A percentile compares a stretch with the other conserved stretches of the same genome.
Evolutionary conservation across 2,329 filamentous ascomycete species (phyloP).

Genomic region (Exophiala spinifera): DNA sequence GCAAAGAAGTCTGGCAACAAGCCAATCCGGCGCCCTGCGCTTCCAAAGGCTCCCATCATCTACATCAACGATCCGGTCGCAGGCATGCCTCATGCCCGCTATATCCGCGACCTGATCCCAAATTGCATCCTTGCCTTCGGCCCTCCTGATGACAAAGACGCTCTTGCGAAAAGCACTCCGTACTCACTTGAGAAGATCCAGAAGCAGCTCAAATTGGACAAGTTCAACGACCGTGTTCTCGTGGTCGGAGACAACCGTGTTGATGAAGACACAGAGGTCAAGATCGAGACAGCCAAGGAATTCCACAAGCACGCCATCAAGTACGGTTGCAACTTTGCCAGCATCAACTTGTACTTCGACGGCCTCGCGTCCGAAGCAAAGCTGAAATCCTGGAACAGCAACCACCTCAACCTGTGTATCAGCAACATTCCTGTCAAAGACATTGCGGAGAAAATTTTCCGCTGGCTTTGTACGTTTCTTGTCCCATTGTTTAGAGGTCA

Average conservation of each 20-base stretch:
- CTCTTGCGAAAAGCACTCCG: not conserved
- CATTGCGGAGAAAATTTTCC: conserved; percentile 20
- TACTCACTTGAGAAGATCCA: conserved; percentile 4
- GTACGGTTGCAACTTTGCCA: conserved; percentile 23
- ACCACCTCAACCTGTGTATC: conserved; percentile 26
- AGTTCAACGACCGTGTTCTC: conserved; percentile 3
- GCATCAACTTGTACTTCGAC: conserved; percentile 17
- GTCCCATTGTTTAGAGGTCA: too few relatives aligned
- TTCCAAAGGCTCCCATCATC: conserved; percentile 23
- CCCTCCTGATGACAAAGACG: not conserved
- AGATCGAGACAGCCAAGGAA: conserved; percentile 12
- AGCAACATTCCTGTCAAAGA: conserved; percentile 8
- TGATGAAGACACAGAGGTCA: conserved; percentile 10
- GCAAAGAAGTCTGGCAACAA: conserved; percentile 13
- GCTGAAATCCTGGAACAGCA: conserved; percentile 14
- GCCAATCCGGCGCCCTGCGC: not conserved
- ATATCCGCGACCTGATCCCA: conserved; percentile 20
- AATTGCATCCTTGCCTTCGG: conserved; percentile 1
- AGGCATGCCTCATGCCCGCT: conserved; percentile 9
- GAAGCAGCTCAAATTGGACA: conserved; percentile 1
- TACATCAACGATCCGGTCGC: conserved; percentile 24
- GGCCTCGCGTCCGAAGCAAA: conserved; percentile 2
- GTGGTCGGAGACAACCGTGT: conserved; percentile 11
- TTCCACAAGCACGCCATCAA: conserved; percentile 20
- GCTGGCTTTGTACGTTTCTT: conserved; percentile 26